Conservation (phyloP, 75 land plant genomes). For the Adiantum capillusveneris region DNA sequence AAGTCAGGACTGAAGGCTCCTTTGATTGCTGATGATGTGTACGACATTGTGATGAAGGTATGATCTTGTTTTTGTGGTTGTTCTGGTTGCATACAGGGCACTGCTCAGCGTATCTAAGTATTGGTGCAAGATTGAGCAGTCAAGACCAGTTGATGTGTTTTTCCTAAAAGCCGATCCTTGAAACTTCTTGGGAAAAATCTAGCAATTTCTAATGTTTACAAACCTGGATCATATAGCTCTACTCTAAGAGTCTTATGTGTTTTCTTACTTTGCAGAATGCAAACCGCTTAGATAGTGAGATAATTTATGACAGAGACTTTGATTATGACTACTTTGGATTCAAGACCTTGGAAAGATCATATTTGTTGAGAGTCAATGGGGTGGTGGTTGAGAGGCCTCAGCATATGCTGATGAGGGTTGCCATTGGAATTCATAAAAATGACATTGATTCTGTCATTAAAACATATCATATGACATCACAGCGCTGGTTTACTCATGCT, state of each 20-base stretch:
- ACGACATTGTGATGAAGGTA: slow-evolving; percentile 85
- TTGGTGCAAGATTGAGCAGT: no score
- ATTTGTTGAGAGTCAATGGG: slow-evolving; percentile 73
- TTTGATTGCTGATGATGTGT: slow-evolving; percentile 88
- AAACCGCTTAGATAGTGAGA: slow-evolving; percentile 84
- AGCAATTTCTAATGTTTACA: no score
- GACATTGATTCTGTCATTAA: slow-evolving; percentile 73
- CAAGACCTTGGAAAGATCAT: slow-evolving; percentile 92
- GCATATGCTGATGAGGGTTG: slow-evolving; percentile 95
- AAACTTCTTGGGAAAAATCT: no score
- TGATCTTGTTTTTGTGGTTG: no score
- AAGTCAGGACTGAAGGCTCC: slow-evolving; percentile 76
- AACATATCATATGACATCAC: slow-evolving; percentile 91
- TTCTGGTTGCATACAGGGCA: no score
- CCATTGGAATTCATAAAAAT: slow-evolving; percentile 91
- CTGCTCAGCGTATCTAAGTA: no score
- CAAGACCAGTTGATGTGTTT: no score
- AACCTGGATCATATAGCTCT: no score
- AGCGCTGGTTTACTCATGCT: slow-evolving; percentile 94
- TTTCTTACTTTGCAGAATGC: slow-evolving; percentile 57
- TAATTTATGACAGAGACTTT: slow-evolving; percentile 91
- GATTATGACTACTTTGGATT: slow-evolving; percentile 97
- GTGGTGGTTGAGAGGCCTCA: slow-evolving; percentile 89
- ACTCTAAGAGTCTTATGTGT: no score
- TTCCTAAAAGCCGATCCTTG: no score